Base-by-base conservation (phyloP, 2,329 filamentous ascomycete genomes). In the Penicillium corylophilum region DNA sequence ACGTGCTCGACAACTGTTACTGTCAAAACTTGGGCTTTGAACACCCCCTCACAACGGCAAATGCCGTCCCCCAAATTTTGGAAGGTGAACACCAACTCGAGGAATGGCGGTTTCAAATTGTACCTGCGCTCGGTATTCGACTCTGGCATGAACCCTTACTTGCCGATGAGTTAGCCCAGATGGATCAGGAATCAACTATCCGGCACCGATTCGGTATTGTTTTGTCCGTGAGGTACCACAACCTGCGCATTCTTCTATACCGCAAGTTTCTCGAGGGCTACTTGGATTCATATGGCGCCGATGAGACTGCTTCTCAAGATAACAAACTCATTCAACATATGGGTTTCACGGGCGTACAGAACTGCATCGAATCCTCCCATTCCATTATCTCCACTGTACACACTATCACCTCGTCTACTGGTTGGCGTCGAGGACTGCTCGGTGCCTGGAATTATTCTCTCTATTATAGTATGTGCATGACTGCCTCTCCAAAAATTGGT, bases 1-100 rank as follows among this genome's bases (percentile, higher is more conserved):
- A 65, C 18, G 64, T 76, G 15, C 67, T 79, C 13, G 71, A 77
- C 24, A 57, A 56, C 0, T 65, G 74, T n/a, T 79, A 78, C 51
- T 73, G 69, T 9, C 69, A 70, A 40, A 79, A 80, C 45, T 61
- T 79, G 4, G 76, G 71, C 6, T 69, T 66, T 26, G 69, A 65
- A 15, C 42, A 53, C 1, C 49, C 57, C 1, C 51, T 58, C 4
- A 64, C 53, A 3, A 59, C 64, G 1, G 45, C 64, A 7, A 62
- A 66, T 12, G 63, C 66, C 1, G 62, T 73, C 4, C 65, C 73
- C 0, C 63, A 68, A 4, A 63, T 76, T 3, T 64, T 77, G 2
- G 43, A 51, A 15, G 43, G 60, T 5, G 54, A 60, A 26, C 41
- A 48, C 15, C 44, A 55, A 15, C 53, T 59, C 3, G 44, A 53